Evolutionary conservation across 352 stramenopile genomes (phyloP).

Genomic region (Phytopythium chamaehyphon): DNA sequence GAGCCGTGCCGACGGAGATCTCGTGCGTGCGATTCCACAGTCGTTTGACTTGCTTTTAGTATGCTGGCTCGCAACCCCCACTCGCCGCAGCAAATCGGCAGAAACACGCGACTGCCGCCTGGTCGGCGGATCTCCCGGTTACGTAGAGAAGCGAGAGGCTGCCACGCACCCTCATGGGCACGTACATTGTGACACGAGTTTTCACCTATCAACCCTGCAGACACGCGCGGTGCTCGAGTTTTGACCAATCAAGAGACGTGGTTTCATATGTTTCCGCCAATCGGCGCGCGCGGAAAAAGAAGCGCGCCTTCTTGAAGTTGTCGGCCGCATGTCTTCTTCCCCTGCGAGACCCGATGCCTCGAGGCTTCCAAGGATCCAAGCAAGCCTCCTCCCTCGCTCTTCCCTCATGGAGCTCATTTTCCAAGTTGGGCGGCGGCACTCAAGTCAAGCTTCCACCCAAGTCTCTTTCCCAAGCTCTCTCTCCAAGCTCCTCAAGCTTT

Average conservation of each 20-base stretch:
- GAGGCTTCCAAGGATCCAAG: slow-evolving; percentile 9
- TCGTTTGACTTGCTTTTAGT: no score
- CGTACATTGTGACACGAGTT: background rate
- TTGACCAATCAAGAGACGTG: slow-evolving; percentile 2
- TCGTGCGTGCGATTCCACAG: no score
- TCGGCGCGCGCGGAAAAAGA: slow-evolving; percentile 9
- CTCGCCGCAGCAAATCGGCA: no score
- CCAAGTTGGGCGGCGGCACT: slow-evolving; percentile 36
- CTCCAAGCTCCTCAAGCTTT: slow-evolving; percentile 4
- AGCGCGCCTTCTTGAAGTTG: slow-evolving; percentile 26
- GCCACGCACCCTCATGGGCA: no score
- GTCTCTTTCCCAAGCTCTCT: slow-evolving; percentile 6
- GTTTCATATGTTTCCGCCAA: slow-evolving; percentile 5
- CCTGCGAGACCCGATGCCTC: slow-evolving; percentile 7
- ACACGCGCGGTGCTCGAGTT: background rate
- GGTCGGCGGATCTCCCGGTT: background rate
- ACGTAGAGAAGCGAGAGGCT: no score
- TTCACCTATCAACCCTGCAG: slow-evolving; percentile 4
- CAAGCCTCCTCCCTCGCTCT: background rate
- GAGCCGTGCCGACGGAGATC: no score
- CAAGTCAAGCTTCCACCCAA: slow-evolving; percentile 23
- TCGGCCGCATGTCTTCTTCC: slow-evolving; percentile 19
- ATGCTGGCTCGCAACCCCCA: no score
- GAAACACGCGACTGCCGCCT: background rate
- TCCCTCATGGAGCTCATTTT: slow-evolving; percentile 29